Conservation (phyloP, 2,329 filamentous ascomycete species). For the Calonectria pseudoturangicola region DNA sequence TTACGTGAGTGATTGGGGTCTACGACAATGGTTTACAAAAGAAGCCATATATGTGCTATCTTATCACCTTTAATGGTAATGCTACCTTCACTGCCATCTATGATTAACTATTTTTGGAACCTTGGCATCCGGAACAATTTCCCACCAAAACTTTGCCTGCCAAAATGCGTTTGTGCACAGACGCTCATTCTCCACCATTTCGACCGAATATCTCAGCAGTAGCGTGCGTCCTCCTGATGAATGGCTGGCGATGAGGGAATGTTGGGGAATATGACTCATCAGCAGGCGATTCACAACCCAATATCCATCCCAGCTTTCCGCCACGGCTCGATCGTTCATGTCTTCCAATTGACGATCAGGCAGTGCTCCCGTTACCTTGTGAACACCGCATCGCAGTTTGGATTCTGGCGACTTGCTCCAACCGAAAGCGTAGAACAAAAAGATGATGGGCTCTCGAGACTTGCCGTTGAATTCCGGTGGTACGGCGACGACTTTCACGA, state of each 20-base stretch:
- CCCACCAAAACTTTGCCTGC: not conserved
- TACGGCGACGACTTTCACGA: not conserved
- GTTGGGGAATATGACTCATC: not conserved
- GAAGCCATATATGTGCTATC: too few relatives aligned
- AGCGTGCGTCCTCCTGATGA: not conserved
- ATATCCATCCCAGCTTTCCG: not conserved
- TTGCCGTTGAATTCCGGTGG: not conserved
- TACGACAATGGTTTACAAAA: too few relatives aligned
- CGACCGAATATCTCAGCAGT: not conserved
- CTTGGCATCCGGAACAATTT: not conserved
- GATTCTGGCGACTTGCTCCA: not conserved
- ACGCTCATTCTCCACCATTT: not conserved
- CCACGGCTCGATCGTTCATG: constrained; percentile 7
- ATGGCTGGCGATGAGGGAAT: not conserved
- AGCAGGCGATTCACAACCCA: not conserved
- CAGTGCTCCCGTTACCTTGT: not conserved
- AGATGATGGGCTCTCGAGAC: not conserved
- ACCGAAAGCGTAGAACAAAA: not conserved
- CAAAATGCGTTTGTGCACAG: not conserved
- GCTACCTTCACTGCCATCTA: not conserved
- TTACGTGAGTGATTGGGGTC: too few relatives aligned
- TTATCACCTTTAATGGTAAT: too few relatives aligned
- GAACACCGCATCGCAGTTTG: not conserved
- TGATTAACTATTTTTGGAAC: not conserved
- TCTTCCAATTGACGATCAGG: constrained; percentile 10